These are phyloP conservation scores for Globisporangium canariense DNA, from an alignment of 352 stramenopile species.

Conservation along the genomic window DNA sequence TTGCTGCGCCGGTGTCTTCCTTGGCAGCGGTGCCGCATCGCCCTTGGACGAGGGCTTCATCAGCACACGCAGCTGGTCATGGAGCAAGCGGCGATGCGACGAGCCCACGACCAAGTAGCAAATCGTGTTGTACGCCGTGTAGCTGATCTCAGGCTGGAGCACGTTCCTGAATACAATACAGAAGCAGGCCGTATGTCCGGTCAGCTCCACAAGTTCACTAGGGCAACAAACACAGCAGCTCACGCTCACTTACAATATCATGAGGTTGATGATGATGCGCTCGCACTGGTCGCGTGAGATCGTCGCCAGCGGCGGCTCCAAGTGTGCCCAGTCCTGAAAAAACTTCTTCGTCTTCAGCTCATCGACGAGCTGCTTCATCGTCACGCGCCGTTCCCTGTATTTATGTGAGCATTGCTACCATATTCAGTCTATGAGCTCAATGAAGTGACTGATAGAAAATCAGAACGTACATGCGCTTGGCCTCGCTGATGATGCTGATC, in stretches of 20 bases:
- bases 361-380: conserved; percentile 69
- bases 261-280: conserved; percentile 47
- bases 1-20: not conserved
- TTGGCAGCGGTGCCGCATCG: conserved; percentile 4
- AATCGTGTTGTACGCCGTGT: conserved; percentile 74
- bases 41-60: conserved; percentile 16
- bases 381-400: conserved; percentile 52
- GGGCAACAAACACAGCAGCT: not conserved
- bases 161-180: conserved; percentile 28
- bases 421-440: not conserved
- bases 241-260: conserved; percentile 19
- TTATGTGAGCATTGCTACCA: not conserved
- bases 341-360: conserved; percentile 58
- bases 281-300: conserved; percentile 42
- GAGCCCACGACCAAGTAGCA: conserved; percentile 59
- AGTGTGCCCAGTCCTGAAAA: conserved; percentile 27
- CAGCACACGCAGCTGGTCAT: conserved; percentile 14
- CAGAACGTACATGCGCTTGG: conserved; percentile 38
- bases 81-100: conserved; percentile 28
- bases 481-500: conserved; percentile 36
- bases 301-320: conserved; percentile 35
- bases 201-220: not conserved
- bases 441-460: not conserved
- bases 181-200: not conserved
- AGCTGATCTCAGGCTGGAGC: conserved; percentile 69